A percentile compares a stretch with the other conserved stretches of the same genome.
These are phyloP conservation scores for Lactuca saligna DNA, from an alignment of 129 eudicot genomes.

Conservation along the genomic window DNA sequence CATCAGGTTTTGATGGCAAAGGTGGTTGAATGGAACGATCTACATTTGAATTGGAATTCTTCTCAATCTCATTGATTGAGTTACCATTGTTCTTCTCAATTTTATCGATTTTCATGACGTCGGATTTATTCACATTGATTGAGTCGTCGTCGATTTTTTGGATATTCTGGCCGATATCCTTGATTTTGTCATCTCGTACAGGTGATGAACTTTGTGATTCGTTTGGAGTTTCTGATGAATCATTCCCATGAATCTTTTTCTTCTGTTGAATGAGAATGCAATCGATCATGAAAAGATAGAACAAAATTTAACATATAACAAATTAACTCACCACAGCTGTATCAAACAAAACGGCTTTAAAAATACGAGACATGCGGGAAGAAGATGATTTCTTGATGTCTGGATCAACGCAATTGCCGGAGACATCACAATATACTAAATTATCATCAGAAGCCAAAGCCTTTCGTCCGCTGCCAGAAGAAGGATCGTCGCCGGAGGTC, in stretches of 20 bases:
- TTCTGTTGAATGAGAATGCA: background rate
- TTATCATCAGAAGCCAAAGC: conserved; percentile 34
- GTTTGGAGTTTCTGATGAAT: background rate
- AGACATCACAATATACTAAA: conserved; percentile 26
- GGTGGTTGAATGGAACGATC: conserved; percentile 12
- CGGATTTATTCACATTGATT: background rate
- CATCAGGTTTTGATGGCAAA: background rate
- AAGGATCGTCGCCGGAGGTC: conserved; percentile 8
- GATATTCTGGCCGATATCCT: background rate
- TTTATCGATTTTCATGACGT: background rate
- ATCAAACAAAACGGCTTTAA: conserved; percentile 46
- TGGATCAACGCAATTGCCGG: background rate
- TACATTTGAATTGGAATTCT: background rate
- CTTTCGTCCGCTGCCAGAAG: background rate
- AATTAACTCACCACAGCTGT: conserved; percentile 38
- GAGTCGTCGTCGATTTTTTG: background rate
- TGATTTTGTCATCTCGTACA: conserved; percentile 1
- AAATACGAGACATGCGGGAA: conserved; percentile 36
- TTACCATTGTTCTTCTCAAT: background rate
- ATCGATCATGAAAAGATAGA: background rate
- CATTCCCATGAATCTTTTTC: conserved; percentile 17
- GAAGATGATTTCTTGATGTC: conserved; percentile 19
- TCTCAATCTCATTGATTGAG: background rate
- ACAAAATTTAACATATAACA: background rate
- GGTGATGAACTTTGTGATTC: background rate